A percentile compares a stretch with the other conserved stretches of the same genome.
Evolutionary conservation across 1,284 basidiomycete species (phyloP).

Genomic region (Grifola frondosa): DNA sequence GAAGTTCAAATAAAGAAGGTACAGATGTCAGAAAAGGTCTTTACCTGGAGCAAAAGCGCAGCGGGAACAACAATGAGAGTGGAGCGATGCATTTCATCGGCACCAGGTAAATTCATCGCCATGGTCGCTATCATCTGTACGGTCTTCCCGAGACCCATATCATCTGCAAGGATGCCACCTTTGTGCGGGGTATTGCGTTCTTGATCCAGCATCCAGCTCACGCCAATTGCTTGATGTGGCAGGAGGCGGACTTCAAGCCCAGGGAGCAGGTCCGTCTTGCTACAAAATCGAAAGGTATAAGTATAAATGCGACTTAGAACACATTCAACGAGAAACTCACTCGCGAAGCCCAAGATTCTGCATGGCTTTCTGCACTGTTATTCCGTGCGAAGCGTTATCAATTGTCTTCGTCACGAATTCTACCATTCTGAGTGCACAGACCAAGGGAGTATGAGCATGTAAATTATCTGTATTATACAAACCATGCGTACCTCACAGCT

Average conservation of each 20-base stretch:
- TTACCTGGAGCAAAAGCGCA: conserved; percentile 62
- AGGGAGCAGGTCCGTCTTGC: conserved; percentile 52
- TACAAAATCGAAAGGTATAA: conserved; percentile 22
- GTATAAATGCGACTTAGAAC: neutral
- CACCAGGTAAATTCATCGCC: conserved; percentile 53
- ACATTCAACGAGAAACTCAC: conserved; percentile 32
- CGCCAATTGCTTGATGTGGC: conserved; percentile 72
- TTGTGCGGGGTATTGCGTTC: conserved; percentile 45
- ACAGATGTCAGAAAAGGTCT: conserved; percentile 11
- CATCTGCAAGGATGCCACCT: conserved; percentile 85
- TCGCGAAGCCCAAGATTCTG: conserved; percentile 47
- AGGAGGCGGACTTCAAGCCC: conserved; percentile 67
- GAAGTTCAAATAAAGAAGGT: too few species aligned
- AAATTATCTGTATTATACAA: too few species aligned
- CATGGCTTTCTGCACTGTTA: conserved; percentile 51
- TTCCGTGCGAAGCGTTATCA: conserved; percentile 51
- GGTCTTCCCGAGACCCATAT: conserved; percentile 86
- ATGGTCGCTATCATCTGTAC: conserved; percentile 76
- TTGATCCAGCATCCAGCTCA: conserved; percentile 67
- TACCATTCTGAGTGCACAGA: conserved; percentile 41
- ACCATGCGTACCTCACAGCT: conserved; percentile 10
- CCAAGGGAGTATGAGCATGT: neutral
- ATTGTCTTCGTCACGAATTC: conserved; percentile 60
- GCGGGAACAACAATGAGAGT: conserved; percentile 71
- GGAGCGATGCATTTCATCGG: conserved; percentile 45